Conservation (phyloP, 2,329 filamentous ascomycete species). For the Aureobasidium mangrovei region DNA sequence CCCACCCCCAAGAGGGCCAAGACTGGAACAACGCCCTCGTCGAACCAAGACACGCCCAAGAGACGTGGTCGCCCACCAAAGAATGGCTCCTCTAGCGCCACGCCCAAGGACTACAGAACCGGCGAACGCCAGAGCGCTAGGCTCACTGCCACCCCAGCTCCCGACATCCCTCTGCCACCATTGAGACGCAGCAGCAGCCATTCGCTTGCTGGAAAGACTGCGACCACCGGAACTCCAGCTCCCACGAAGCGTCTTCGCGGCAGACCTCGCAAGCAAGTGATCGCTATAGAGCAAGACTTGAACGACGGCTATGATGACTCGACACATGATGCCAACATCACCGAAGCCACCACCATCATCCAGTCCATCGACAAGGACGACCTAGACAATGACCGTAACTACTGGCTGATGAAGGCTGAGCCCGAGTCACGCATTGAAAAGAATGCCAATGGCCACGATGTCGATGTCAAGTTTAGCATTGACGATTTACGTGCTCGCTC, state of each 20-base stretch:
- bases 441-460: slow-evolving; percentile 61
- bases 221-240: background rate
- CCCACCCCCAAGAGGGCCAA: slow-evolving; percentile 9
- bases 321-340: slow-evolving; percentile 2
- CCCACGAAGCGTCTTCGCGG: slow-evolving; percentile 17
- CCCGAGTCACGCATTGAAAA: slow-evolving; percentile 72
- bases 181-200: background rate
- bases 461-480: slow-evolving; percentile 89
- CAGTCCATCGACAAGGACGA: background rate
- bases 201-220: background rate
- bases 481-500: slow-evolving; percentile 69
- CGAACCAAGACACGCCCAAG: slow-evolving; percentile 17
- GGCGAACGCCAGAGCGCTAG: slow-evolving; percentile 15
- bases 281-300: slow-evolving; percentile 5
- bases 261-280: slow-evolving; percentile 16
- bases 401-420: slow-evolving; percentile 50
- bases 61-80: slow-evolving; percentile 25
- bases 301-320: slow-evolving; percentile 5
- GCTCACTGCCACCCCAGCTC: slow-evolving; percentile 1
- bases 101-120: background rate
- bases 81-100: background rate
- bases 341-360: slow-evolving; percentile 7
- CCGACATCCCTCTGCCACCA: background rate
- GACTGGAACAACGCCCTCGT: background rate
- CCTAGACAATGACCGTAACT: slow-evolving; percentile 21